Conservation (phyloP, 1,139 yeast genomes). For the Taphrina wiesneri region DNA sequence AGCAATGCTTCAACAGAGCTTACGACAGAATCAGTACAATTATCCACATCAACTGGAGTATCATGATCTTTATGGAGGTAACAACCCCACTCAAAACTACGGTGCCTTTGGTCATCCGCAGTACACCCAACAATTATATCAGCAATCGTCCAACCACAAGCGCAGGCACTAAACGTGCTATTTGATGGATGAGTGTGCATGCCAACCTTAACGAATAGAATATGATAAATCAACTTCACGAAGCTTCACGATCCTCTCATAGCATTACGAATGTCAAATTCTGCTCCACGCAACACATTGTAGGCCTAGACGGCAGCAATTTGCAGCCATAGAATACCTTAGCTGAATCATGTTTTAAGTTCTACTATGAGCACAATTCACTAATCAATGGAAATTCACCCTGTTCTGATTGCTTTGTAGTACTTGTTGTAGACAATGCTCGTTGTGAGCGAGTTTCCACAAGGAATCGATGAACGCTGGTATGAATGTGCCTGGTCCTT, state of each 20-base stretch:
- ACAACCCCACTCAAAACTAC: background rate
- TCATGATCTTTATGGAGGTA: background rate
- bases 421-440: background rate
- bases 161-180: slow-evolving; percentile 1
- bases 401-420: background rate
- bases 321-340: background rate
- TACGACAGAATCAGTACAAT: slow-evolving; percentile 14
- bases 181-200: background rate
- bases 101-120: slow-evolving; percentile 4
- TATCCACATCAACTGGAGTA: slow-evolving; percentile 1
- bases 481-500: slow-evolving; percentile 58
- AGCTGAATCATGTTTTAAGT: background rate
- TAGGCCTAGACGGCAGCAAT: background rate
- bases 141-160: background rate
- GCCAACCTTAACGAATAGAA: background rate
- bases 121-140: slow-evolving; percentile 3
- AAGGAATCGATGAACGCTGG: slow-evolving; percentile 51
- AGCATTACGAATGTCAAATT: background rate
- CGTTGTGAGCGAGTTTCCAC: background rate
- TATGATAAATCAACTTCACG: background rate
- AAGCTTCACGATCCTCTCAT: background rate
- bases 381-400: background rate
- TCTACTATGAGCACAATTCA: no score
- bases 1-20: slow-evolving; percentile 25
- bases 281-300: background rate